Conservation (phyloP, 495 filamentous ascomycete genomes). For the Glarea lozoyensis region DNA sequence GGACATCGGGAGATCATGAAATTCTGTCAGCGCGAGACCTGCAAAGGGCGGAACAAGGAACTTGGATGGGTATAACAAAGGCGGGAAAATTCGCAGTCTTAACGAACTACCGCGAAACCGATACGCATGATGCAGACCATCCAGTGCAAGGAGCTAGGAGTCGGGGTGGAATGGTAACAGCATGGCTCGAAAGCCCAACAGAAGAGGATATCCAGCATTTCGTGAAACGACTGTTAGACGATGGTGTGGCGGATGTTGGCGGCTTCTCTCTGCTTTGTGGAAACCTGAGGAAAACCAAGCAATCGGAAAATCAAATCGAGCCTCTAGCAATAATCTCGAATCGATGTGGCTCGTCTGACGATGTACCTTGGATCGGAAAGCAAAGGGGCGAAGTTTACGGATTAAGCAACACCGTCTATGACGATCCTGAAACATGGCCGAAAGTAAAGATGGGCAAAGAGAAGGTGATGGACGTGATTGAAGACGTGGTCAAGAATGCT, state of each 20-base stretch:
- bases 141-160: constrained; percentile 53
- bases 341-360: constrained; percentile 55
- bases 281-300: constrained; percentile 43
- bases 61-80: constrained; percentile 88
- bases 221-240: constrained; percentile 58
- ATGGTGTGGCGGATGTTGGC: constrained; percentile 66
- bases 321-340: constrained; percentile 85
- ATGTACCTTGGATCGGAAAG: constrained; percentile 61
- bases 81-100: constrained; percentile 80
- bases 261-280: constrained; percentile 93
- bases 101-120: constrained; percentile 88
- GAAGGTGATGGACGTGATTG: constrained; percentile 31
- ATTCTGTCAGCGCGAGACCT: constrained; percentile 43
- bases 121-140: constrained; percentile 37
- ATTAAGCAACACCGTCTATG: constrained; percentile 78
- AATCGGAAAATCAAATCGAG: constrained; percentile 36
- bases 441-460: constrained; percentile 59
- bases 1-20: constrained; percentile 41
- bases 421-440: constrained; percentile 61
- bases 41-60: constrained; percentile 53
- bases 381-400: constrained; percentile 58
- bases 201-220: constrained; percentile 50
- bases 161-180: constrained; percentile 77
- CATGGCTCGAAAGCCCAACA: constrained; percentile 58
- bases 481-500: constrained; percentile 32